Evolutionary conservation across 2,329 filamentous ascomycete species (phyloP).

Genomic region (Claviceps sorghi): DNA sequence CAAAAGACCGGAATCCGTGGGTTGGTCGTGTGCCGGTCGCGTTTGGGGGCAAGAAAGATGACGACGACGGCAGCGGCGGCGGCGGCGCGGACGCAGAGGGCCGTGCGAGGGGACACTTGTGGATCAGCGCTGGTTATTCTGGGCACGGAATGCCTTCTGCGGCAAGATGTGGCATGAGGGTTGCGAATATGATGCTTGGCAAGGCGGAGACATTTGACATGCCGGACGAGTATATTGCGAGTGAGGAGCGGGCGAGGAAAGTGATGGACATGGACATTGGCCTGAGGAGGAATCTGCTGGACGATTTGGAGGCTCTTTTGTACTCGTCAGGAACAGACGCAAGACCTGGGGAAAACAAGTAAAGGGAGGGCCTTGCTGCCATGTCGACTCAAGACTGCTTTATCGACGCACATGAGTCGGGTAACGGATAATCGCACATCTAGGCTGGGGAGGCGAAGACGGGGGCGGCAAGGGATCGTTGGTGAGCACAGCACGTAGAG

Average conservation of each 20-base stretch:
- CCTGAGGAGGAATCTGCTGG: background rate
- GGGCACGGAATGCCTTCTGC: conserved; percentile 68
- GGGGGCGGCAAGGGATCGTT: too few relatives aligned
- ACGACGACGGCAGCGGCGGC: conserved; percentile 16
- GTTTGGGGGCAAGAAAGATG: conserved; percentile 27
- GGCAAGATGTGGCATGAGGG: conserved; percentile 49
- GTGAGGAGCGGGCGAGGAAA: conserved; percentile 16
- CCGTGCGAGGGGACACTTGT: conserved; percentile 24
- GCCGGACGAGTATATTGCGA: conserved; percentile 27
- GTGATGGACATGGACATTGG: conserved; percentile 8
- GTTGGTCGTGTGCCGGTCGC: conserved; percentile 49
- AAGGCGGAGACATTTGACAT: conserved; percentile 23
- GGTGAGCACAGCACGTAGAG: too few relatives aligned
- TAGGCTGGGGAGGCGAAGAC: too few relatives aligned
- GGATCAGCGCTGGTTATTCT: conserved; percentile 51
- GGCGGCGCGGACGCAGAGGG: background rate
- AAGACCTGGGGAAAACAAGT: too few relatives aligned
- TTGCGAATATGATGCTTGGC: conserved; percentile 43
- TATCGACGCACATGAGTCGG: too few relatives aligned
- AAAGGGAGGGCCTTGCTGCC: background rate
- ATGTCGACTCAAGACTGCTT: background rate
- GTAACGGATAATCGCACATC: too few relatives aligned
- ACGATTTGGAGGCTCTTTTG: conserved; percentile 2
- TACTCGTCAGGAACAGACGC: background rate
- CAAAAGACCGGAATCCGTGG: conserved; percentile 53